Evolutionary conservation across 2,329 filamentous ascomycete species (phyloP).

Genomic region (Hymenotorrendiella dingleyae): DNA sequence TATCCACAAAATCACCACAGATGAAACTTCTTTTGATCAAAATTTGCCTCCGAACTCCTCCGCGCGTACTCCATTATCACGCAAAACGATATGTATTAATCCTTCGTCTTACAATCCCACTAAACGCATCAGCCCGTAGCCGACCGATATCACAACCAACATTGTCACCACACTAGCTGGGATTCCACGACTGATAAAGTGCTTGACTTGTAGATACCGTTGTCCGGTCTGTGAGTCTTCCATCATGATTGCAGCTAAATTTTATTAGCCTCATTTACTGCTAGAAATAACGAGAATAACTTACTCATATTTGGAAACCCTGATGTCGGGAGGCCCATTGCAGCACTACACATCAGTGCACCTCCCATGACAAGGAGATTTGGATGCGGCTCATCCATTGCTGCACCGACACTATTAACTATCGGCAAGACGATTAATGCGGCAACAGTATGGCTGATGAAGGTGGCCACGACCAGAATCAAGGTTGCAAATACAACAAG

Average conservation of each 20-base stretch:
- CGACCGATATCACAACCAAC: constrained; percentile 76
- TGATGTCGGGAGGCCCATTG: constrained; percentile 91
- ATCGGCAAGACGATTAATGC: constrained; percentile 91
- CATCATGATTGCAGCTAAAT: constrained; percentile 93
- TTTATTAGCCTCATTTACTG: constrained; percentile 12
- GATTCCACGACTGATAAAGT: constrained; percentile 91
- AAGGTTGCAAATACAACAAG: constrained; percentile 77
- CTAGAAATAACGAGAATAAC: constrained; percentile 36
- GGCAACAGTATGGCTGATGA: constrained; percentile 96
- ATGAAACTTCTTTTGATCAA: too few relatives aligned
- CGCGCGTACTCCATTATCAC: too few relatives aligned
- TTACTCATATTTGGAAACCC: constrained; percentile 99
- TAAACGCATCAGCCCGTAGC: constrained; percentile 78
- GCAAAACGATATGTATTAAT: too few relatives aligned
- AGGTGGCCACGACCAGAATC: constrained; percentile 90
- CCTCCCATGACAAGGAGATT: constrained; percentile 93
- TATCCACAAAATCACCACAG: too few relatives aligned
- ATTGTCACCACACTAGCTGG: constrained; percentile 80
- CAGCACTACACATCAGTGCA: constrained; percentile 95
- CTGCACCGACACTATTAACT: constrained; percentile 76
- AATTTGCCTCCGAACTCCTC: too few relatives aligned
- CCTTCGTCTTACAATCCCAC: constrained; percentile 23
- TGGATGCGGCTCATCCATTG: constrained; percentile 84
- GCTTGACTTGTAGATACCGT: constrained; percentile 83
- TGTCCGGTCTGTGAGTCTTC: constrained; percentile 88